Base-by-base conservation (phyloP, 2,329 filamentous ascomycete genomes). In the Pseudogymnoascus sp. region DNA sequence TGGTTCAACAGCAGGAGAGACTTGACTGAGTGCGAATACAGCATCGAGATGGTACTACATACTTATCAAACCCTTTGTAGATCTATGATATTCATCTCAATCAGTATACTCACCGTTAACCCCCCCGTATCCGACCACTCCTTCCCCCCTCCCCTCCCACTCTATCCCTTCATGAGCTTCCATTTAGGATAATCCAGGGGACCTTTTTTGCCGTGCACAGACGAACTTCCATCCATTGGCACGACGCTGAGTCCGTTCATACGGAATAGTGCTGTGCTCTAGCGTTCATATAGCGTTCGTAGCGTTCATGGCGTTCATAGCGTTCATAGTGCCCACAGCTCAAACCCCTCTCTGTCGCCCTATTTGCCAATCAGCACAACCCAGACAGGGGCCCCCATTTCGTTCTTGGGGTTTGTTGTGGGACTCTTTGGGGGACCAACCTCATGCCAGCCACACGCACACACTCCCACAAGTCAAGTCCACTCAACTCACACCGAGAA, bases 361-460 rank as follows among this genome's bases (percentile, higher is more conserved):
- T 47, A 47, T 47, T 47, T 47, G 42, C 42, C 42, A 47, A 47
- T 25, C 42, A 25, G 21, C 42, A 25, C 21, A 47, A 14, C 2
- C 42, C 18, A 14, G 18, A 47, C 42, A 47, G 42, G 42, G n/a
- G 42, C 2, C 5, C 23, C 42, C 42, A 25, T 47, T 47, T 47
- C 42, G 42, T 47, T 21, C 21, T 47, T 47, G 42, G 42, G 42
- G 21, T 47, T 40, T 47, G 42, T 47, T 25, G 21, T 47, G 42
- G 42, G 42, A 47, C 42, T 23, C 37, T 44, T 3, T 44, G 42
- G 23, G 42, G 40, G 37, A 47, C 42, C 42, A 44, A 23, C 42
- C 42, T 47, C 42, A 47, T 47, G 42, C 42, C 42, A 47, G 42
- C 42, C 42, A 47, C 42, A 47, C 42, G 42, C 42, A 47, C 42